These are phyloP conservation scores for Sporothrix protearum DNA, from an alignment of 2,329 filamentous ascomycete species.

Conservation along the genomic window DNA sequence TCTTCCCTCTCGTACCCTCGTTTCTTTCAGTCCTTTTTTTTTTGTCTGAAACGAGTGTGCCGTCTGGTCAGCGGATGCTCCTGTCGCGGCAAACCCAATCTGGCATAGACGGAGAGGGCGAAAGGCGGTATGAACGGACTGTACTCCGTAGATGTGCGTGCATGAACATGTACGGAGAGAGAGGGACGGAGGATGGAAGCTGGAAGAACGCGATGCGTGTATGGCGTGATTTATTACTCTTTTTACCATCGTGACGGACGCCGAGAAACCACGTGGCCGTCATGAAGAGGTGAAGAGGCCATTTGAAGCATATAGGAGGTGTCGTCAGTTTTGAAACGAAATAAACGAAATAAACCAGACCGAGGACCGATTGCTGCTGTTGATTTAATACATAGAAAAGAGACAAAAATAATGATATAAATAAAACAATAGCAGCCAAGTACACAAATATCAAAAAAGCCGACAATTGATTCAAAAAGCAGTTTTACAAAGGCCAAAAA, in stretches of 20 bases:
- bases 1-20: neutral
- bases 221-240: too few relatives aligned
- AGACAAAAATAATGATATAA: too few relatives aligned
- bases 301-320: too few relatives aligned
- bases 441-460: neutral
- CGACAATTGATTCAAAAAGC: neutral
- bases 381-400: too few relatives aligned
- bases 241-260: neutral
- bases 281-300: too few relatives aligned
- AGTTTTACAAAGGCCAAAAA: neutral
- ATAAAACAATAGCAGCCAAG: neutral
- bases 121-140: neutral
- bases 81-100: neutral
- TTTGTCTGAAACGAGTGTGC: neutral
- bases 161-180: neutral
- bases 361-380: too few relatives aligned
- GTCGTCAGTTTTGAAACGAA: too few relatives aligned
- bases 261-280: too few relatives aligned
- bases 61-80: neutral
- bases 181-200: too few relatives aligned
- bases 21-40: neutral
- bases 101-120: neutral
- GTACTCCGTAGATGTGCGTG: too few relatives aligned
- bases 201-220: too few relatives aligned
- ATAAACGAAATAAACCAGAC: too few relatives aligned